Base-by-base conservation (phyloP, 2,329 filamentous ascomycete species). In the Colletotrichum sp. region DNA sequence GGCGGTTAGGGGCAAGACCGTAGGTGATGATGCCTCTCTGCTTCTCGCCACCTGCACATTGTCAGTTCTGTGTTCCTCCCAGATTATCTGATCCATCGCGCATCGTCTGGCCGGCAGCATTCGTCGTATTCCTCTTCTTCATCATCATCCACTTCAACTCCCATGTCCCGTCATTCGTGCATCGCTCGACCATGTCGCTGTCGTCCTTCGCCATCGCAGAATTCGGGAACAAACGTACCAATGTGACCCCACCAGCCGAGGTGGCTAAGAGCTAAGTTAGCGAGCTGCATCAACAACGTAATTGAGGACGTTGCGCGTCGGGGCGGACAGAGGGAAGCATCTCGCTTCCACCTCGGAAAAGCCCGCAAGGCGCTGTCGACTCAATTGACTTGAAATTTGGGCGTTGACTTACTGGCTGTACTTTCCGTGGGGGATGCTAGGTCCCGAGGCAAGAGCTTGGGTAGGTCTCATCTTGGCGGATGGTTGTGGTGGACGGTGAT, bases 1-100 rank as follows among this genome's bases (percentile, higher is more conserved):
- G 96, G 85, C 95, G 94, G 91, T 99, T 99, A 80, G 94, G 88
- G 81, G 95, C 93, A 80, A 99, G 84, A 80, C 93, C 91, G 88
- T 98, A 99, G 82, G 88, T 87, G 83, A 92, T 84, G 81, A 93
- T 91, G 76, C 92, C 92, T 85, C 89, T 92, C 84, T 93, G 92
- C 85, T 90, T 89, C 84, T 87, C 83, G 81, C 89, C 88, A 83
- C 90, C 90, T 92, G 82, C 18, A 30, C 12, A 10, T 10, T 36
- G 77, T 81, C 69, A 75, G 66, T 60, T 15, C 5, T 2, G 55
- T n/a, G 10, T 62, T 34, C 63, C 55, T 6, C 5, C 16, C 18
- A 28, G 13, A 15, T 30, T 12, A 9, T 49, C 30, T 1, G 16
- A 9, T 34, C 30, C 28, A 32, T 74, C 64, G 65, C 12, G 65